phyloP scores from a whole-genome alignment of 2,329 filamentous ascomycete genomes.

The Colletotrichum cordylinicola region DNA sequence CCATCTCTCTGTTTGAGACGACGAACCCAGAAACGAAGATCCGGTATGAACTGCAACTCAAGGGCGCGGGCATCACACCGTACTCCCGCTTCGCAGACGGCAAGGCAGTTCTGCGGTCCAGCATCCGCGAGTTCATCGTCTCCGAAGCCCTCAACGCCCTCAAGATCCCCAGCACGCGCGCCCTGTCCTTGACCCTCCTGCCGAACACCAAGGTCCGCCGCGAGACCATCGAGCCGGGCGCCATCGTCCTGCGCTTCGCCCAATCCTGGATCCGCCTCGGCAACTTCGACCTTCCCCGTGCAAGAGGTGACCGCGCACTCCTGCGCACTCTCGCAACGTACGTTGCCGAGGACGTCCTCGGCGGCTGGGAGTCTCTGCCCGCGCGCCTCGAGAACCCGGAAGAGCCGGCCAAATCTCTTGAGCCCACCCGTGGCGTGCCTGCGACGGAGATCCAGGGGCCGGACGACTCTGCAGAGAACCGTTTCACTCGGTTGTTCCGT shows the following conservation, averaged over 20 bases:
- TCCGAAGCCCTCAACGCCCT: conserved; percentile 89
- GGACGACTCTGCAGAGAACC: conserved; percentile 75
- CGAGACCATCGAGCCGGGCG: conserved; percentile 86
- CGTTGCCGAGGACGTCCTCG: conserved; percentile 84
- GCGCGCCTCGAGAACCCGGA: conserved; percentile 59
- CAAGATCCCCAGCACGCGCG: conserved; percentile 84
- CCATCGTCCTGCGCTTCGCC: conserved; percentile 91
- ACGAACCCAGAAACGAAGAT: conserved; percentile 75
- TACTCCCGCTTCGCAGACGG: conserved; percentile 98
- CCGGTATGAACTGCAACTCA: conserved; percentile 90
- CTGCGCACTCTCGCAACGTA: conserved; percentile 81
- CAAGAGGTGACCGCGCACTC: conserved; percentile 77
- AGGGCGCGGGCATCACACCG: conserved; percentile 90
- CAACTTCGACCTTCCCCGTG: conserved; percentile 92
- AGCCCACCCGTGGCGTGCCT: conserved; percentile 57
- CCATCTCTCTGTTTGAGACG: conserved; percentile 91
- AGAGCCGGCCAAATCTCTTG: conserved; percentile 49
- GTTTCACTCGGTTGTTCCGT: conserved; percentile 85
- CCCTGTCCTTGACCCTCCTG: conserved; percentile 80
- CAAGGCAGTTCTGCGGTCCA: conserved; percentile 89
- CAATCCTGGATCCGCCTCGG: conserved; percentile 91
- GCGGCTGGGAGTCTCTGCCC: conserved; percentile 86
- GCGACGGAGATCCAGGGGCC: conserved; percentile 70
- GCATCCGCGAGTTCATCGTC: conserved; percentile 92
- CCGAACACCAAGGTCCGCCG: conserved; percentile 76